Base-by-base conservation (phyloP, 2,329 filamentous ascomycete genomes). In the Emmonsiellopsis sp. region DNA sequence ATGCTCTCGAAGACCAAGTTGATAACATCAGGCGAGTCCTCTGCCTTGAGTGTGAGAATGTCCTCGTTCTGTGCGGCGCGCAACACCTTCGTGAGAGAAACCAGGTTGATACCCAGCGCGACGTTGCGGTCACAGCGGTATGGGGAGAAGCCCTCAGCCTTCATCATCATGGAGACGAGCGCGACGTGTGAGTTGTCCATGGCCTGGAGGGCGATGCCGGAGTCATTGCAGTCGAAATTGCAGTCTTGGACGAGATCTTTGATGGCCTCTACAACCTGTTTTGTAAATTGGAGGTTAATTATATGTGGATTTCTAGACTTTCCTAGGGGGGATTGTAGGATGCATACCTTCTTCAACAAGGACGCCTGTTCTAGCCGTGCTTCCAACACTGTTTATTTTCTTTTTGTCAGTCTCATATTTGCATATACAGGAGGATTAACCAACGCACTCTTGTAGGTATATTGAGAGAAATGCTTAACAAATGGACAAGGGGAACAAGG, bases 221-320 rank as follows among this genome's bases (percentile, higher is more conserved):
- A 92, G 80, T 98, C 94, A 86, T 97, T 98, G 86, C 94, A 98
- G 81, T 98, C 93, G 77, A 98, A 98, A 78, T 98, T 98, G 85
- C 93, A 98, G 77, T 98, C 93, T 75, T 97, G 93, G 52, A 98
- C 93, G 50, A 98, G 84, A 67, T 98, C 93, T 76, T 96, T 97
- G 84, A 98, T 96, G 65, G 94, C 89, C 71, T 98, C 94, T 67
- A 98, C 91, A 59, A 97, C 89, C 90, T 95, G 62, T 15, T 48
- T 45, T 13, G 10, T 16, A 46, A 26, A 59, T 50, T 6, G 16
- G 57, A 50, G 51, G 58, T 56, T 41, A 43, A 20, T 20, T 52
- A 16, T 16, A 9, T 31, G 7, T 50, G 8, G 31, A 31, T 42
- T 54, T 31, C 32, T 31, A 43, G 34, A 15, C 37, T n/a, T 3